Percentiles rank a stretch among this genome's conserved stretches.
Conservation (phyloP, 1,139 yeast species). For the Pichia sp. region DNA sequence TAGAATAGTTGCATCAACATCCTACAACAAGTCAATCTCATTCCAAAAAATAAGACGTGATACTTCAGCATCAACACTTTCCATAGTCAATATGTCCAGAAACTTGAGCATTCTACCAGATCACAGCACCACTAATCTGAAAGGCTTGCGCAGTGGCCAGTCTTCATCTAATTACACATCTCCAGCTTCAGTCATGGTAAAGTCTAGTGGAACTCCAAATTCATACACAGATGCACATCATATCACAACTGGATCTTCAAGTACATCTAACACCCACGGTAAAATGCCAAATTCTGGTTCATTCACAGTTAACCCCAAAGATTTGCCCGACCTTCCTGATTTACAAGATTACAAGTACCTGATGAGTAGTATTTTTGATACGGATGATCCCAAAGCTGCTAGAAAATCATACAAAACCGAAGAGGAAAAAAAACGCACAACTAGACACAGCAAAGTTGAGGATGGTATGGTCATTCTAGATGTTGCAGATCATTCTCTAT, state of each 20-base stretch:
- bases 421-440: neutral
- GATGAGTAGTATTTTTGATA: constrained; percentile 26
- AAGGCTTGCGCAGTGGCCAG: too few species aligned
- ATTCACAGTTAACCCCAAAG: constrained; percentile 13
- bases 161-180: too few species aligned
- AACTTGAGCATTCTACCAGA: constrained; percentile 11
- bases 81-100: constrained; percentile 16
- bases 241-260: neutral
- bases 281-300: constrained; percentile 7
- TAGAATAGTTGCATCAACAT: constrained; percentile 29
- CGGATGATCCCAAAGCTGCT: neutral
- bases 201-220: too few species aligned
- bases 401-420: neutral
- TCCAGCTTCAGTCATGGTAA: too few species aligned
- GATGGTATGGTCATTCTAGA: constrained; percentile 7
- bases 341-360: constrained; percentile 27
- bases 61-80: constrained; percentile 12
- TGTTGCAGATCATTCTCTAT: too few species aligned
- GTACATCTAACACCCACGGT: constrained; percentile 2
- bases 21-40: constrained; percentile 32
- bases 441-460: constrained; percentile 7
- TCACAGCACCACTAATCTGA: constrained; percentile 4
- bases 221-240: neutral
- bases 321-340: constrained; percentile 23
- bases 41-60: constrained; percentile 22